Conservation (phyloP, 164 flowering plant genomes). For the Euptelea pleiosperma region DNA sequence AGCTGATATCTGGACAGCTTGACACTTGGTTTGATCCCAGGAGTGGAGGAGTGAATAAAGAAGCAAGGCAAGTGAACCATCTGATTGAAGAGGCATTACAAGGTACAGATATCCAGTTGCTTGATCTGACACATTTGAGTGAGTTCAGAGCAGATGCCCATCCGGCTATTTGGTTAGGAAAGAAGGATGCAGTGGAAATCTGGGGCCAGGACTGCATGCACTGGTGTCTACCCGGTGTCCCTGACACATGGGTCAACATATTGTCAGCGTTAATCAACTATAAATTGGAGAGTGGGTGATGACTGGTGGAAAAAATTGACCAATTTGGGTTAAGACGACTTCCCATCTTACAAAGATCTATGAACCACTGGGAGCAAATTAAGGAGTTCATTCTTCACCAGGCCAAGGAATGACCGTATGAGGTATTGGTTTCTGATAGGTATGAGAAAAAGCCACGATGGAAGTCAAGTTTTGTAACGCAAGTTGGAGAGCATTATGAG, state of each 20-base stretch:
- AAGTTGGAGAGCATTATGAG: no score
- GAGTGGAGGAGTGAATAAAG: constrained; percentile 82
- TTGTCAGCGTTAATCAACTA: constrained; percentile 45
- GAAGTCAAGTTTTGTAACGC: no score
- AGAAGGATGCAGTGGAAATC: constrained; percentile 77
- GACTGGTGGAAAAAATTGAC: background rate
- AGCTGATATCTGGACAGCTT: constrained; percentile 56
- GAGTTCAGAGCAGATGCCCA: constrained; percentile 98
- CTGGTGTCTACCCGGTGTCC: constrained; percentile 98
- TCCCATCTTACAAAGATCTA: no score
- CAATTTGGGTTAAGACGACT: no score
- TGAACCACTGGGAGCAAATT: no score
- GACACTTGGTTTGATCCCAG: constrained; percentile 91
- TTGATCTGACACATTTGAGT: constrained; percentile 79
- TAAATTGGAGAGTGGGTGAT: constrained; percentile 32
- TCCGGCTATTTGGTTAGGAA: constrained; percentile 94
- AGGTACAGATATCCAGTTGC: constrained; percentile 52
- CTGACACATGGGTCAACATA: constrained; percentile 95
- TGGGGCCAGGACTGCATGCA: constrained; percentile 99
- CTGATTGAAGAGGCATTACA: constrained; percentile 50
- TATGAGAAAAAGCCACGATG: no score
- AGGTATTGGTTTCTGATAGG: no score
- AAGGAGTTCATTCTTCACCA: no score
- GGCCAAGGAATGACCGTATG: no score
- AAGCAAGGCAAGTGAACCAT: constrained; percentile 67